A percentile compares a stretch with the other conserved stretches of the same genome.
These are phyloP conservation scores for Lophiotrema nucula DNA, from an alignment of 495 filamentous ascomycete species.

Conservation along the genomic window DNA sequence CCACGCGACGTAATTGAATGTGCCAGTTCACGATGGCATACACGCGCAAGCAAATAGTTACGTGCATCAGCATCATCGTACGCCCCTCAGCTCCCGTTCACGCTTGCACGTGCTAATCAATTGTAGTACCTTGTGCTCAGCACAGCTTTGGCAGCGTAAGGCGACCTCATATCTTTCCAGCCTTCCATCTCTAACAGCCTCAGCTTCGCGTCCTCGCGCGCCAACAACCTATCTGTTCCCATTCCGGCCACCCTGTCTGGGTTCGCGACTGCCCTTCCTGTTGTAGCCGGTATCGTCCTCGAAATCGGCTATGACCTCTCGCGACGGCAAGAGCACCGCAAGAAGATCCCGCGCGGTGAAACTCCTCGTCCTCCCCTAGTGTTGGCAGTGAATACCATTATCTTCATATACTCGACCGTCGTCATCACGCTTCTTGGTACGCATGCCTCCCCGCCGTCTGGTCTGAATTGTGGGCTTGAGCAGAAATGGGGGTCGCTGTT, in stretches of 20 bases:
- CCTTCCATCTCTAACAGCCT: neutral
- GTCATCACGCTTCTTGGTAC: constrained; percentile 58
- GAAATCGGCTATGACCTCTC: constrained; percentile 48
- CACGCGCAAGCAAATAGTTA: constrained; percentile 22
- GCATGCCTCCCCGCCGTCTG: constrained; percentile 49
- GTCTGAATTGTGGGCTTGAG: constrained; percentile 53
- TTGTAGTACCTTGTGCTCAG: constrained; percentile 39
- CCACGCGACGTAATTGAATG: too few species aligned
- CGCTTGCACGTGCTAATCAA: constrained; percentile 3
- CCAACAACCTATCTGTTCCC: constrained; percentile 51
- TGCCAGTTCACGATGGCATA: constrained; percentile 18
- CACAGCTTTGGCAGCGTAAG: constrained; percentile 35
- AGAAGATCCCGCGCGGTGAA: constrained; percentile 34
- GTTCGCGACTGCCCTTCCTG: constrained; percentile 52
- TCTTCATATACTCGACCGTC: constrained; percentile 45
- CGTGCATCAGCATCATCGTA: constrained; percentile 23
- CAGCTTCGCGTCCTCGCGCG: constrained; percentile 52
- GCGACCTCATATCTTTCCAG: neutral
- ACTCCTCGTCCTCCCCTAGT: constrained; percentile 41
- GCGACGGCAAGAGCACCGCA: constrained; percentile 37
- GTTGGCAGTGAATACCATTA: constrained; percentile 49
- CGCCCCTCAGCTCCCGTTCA: neutral
- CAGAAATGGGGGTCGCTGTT: constrained; percentile 55
- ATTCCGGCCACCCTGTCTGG: constrained; percentile 49
- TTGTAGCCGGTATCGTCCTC: constrained; percentile 51